phyloP scores from a whole-genome alignment of 352 stramenopile species.

The Phytopythium sindhum region DNA sequence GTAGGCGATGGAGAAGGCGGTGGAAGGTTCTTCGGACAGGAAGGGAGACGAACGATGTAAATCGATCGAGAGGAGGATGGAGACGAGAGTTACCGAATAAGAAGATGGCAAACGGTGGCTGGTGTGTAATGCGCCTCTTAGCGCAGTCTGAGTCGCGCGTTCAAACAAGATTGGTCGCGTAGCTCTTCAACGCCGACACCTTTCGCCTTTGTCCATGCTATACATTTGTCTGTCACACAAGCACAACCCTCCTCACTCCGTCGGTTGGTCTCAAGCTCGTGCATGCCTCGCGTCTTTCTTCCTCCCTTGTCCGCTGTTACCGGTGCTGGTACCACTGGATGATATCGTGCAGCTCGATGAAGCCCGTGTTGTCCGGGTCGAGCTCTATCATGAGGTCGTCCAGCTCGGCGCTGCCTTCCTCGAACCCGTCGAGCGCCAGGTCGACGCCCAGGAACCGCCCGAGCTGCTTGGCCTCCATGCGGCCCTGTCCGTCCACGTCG shows the following conservation, averaged over 20 bases:
- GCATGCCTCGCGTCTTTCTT: background rate
- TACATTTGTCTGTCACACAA: background rate
- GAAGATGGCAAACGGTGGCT: too few relatives aligned
- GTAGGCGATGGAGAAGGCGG: background rate
- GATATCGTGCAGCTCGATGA: conserved; percentile 78
- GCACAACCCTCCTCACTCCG: background rate
- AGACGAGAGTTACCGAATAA: too few relatives aligned
- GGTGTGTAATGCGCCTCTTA: too few relatives aligned
- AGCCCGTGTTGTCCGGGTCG: conserved; percentile 72
- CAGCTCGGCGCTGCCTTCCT: conserved; percentile 42
- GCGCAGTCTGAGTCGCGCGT: too few relatives aligned
- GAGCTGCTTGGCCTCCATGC: conserved; percentile 77
- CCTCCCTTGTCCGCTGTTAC: conserved; percentile 14
- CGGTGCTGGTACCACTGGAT: conserved; percentile 80
- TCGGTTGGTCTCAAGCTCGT: background rate
- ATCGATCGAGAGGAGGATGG: background rate
- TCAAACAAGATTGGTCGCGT: background rate
- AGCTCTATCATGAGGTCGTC: conserved; percentile 70
- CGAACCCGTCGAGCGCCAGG: conserved; percentile 46
- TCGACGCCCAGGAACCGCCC: conserved; percentile 64
- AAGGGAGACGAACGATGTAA: background rate
- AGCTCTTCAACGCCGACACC: background rate
- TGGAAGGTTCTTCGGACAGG: background rate
- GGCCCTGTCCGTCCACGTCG: conserved; percentile 75
- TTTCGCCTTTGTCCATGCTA: background rate